Evolutionary conservation across 768 basidiomycete genomes (phyloP).

Genomic region (Crassisporium funariophilum): DNA sequence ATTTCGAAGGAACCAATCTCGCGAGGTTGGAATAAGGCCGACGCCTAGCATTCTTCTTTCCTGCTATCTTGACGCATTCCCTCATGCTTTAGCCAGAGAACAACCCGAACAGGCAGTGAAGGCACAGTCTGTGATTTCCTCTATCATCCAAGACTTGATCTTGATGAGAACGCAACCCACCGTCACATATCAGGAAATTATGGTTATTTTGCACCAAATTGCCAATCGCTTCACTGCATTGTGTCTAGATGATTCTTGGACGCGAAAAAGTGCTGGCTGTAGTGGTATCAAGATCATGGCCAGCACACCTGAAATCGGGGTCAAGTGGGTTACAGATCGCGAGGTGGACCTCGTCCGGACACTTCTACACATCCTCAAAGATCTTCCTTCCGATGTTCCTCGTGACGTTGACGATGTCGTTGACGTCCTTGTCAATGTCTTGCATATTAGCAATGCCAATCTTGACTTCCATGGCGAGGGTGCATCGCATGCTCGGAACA

Average conservation of each 20-base stretch:
- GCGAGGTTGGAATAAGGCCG: constrained; percentile 53
- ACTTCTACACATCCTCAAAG: constrained; percentile 89
- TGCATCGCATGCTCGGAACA: constrained; percentile 46
- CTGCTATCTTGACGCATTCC: constrained; percentile 80
- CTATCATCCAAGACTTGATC: constrained; percentile 70
- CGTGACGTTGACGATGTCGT: constrained; percentile 78
- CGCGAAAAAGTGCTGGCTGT: constrained; percentile 86
- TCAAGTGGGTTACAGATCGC: constrained; percentile 81
- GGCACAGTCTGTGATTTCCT: constrained; percentile 60
- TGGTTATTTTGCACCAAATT: constrained; percentile 76
- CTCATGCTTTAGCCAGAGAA: constrained; percentile 72
- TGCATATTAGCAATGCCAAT: constrained; percentile 60
- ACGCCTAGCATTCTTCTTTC: constrained; percentile 60
- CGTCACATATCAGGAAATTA: constrained; percentile 55
- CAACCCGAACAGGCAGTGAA: constrained; percentile 59
- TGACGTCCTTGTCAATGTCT: constrained; percentile 69
- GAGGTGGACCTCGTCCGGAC: constrained; percentile 90
- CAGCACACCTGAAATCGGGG: constrained; percentile 65
- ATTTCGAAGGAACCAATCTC: constrained; percentile 58
- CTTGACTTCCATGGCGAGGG: constrained; percentile 48
- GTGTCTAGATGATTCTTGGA: constrained; percentile 92
- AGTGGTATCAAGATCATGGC: constrained; percentile 83
- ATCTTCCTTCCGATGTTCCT: constrained; percentile 89
- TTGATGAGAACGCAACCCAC: constrained; percentile 49
- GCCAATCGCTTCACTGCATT: constrained; percentile 81